A percentile compares a stretch with the other conserved stretches of the same genome.
Conservation (phyloP, 2,329 filamentous ascomycete genomes). For the Beauveria bassiana region DNA sequence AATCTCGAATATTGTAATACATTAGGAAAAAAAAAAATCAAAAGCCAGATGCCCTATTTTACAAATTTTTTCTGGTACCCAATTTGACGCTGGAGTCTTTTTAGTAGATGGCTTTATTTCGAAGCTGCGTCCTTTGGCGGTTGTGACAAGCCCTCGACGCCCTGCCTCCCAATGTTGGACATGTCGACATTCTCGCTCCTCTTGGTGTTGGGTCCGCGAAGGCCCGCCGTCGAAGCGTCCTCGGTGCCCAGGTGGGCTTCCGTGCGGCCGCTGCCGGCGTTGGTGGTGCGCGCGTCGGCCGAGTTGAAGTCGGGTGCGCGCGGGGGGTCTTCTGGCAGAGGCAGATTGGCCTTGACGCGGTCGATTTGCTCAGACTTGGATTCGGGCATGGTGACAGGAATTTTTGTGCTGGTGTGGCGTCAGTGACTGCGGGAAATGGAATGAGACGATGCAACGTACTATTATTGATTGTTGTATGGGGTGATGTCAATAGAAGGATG, state of each 20-base stretch:
- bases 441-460: no score
- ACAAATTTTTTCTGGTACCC: no score
- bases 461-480: not conserved
- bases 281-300: conserved; percentile 58
- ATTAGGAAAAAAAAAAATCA: not conserved
- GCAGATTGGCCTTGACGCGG: conserved; percentile 63
- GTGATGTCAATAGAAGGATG: not conserved
- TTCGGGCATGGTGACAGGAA: conserved; percentile 28
- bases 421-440: no score
- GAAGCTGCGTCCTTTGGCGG: conserved; percentile 10
- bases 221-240: conserved; percentile 39
- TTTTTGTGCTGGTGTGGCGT: not conserved
- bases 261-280: conserved; percentile 57
- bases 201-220: conserved; percentile 53
- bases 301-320: conserved; percentile 73
- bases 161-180: conserved; percentile 56
- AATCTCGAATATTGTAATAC: no score
- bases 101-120: not conserved
- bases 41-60: not conserved
- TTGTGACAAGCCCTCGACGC: conserved; percentile 42
- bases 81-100: not conserved
- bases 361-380: conserved; percentile 60
- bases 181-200: conserved; percentile 42
- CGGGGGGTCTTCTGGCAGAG: conserved; percentile 71
- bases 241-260: conserved; percentile 46